phyloP scores from a whole-genome alignment of 768 basidiomycete genomes.

The Rhodotorula taiwanensis region DNA sequence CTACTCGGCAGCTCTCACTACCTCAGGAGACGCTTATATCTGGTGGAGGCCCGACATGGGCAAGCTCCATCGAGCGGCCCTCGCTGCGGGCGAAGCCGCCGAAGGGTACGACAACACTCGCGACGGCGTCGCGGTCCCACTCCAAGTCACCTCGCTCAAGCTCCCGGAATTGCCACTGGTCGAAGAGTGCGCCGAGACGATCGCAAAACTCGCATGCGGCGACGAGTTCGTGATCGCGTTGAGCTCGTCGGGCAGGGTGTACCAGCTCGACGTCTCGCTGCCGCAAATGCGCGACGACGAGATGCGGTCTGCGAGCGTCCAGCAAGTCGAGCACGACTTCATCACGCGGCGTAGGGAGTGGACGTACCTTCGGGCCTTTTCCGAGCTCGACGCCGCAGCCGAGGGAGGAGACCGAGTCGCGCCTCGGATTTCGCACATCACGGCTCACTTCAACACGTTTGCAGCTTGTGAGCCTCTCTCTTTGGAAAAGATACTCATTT shows the following conservation, averaged over 20 bases:
- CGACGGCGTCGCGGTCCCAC: constrained; percentile 23
- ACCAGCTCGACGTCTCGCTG: constrained; percentile 52
- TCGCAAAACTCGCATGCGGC: constrained; percentile 75
- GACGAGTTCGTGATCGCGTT: constrained; percentile 68
- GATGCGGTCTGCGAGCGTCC: constrained; percentile 35
- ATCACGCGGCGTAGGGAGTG: constrained; percentile 50
- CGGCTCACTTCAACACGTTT: constrained; percentile 75
- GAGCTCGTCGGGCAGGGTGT: constrained; percentile 70
- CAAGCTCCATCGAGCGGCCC: background rate
- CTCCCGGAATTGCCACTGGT: constrained; percentile 13
- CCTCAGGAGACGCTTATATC: constrained; percentile 63
- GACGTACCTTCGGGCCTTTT: constrained; percentile 18
- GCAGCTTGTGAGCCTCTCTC: constrained; percentile 54
- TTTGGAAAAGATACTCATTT: background rate
- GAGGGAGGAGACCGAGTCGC: constrained; percentile 1
- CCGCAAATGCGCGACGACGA: constrained; percentile 13
- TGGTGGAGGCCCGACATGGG: constrained; percentile 52
- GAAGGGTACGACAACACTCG: background rate
- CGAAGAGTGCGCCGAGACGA: constrained; percentile 42
- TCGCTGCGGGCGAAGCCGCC: constrained; percentile 1
- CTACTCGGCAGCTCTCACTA: constrained; percentile 50
- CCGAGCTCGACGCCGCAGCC: constrained; percentile 1
- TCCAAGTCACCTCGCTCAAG: constrained; percentile 19
- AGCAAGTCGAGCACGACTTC: constrained; percentile 31
- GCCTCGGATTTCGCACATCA: constrained; percentile 54